Base-by-base conservation (phyloP, 768 basidiomycete genomes). In the Mycena venus region DNA sequence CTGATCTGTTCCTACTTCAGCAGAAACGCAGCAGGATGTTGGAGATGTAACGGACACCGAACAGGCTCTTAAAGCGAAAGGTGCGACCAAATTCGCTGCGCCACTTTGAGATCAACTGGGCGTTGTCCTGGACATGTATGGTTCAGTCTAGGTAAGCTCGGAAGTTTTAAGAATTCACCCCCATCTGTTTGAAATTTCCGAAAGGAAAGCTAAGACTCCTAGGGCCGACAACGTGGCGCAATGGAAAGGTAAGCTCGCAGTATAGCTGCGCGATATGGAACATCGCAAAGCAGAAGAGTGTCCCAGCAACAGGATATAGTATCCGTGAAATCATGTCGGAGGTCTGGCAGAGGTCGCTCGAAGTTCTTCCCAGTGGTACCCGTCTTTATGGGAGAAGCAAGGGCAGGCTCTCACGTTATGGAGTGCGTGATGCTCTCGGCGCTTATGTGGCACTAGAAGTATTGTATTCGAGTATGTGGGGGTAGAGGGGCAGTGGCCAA, bases 191-290 rank as follows among this genome's bases (percentile, higher is more conserved):
- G 40, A 60, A 36, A 25, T 21, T 34, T 9, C 88, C 87, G 25
- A 74, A 84, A 12, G 87, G 21, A 72, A 77, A 80, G 67, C 78
- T 83, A 14, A 79, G 56, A 62, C 71, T 80, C 31, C 79, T 81
- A 0, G 88, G 87, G 9, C 87, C 86, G 0, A 87, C 78, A 36
- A 80, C 58, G 40, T 80, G 81, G 1, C 59, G 68, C 15, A 87
- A 74, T 0, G 82, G 78, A 0, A 84, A 85, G 34, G 49, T 75
- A 31, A 59, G 66, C 7, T 65, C 47, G 23, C 42, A 62, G 51
- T 76, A 63, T 25, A 80, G 51, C 31, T 58, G 58, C 42, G 77
- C 36, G 25, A 73, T 27, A 29, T 68, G 78, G 73, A 79, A 79
- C 10, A 78, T 38, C 4, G 59, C 77, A 71, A 74, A 79, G 9